These are phyloP conservation scores for Rhynchospora breviuscula DNA, from an alignment of 176 grass and related monocot species.

Conservation along the genomic window DNA sequence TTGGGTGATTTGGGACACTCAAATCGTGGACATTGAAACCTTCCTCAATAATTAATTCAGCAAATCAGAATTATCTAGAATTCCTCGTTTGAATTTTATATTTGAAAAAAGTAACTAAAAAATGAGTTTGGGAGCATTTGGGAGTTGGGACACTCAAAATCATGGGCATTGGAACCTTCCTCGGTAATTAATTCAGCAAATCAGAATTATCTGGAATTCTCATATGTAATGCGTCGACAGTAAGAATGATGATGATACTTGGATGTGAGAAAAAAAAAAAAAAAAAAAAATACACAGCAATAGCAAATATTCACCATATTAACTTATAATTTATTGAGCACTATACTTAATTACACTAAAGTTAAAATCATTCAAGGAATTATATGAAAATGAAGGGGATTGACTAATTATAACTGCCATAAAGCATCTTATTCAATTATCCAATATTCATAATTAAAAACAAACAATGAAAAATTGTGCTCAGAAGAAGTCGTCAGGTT, in stretches of 20 bases:
- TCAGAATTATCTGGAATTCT: not conserved
- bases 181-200: not conserved
- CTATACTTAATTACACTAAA: not conserved
- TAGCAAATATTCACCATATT: not conserved
- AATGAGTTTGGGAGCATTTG: too few relatives aligned
- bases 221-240: too few relatives aligned
- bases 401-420: too few relatives aligned
- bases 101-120: too few relatives aligned
- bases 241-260: not conserved
- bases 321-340: not conserved
- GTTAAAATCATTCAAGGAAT: not conserved
- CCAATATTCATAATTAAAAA: not conserved
- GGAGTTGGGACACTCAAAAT: too few relatives aligned
- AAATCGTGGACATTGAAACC: too few relatives aligned
- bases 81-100: too few relatives aligned
- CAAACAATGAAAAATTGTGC: not conserved
- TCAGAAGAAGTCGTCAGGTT: conserved; percentile 64
- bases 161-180: too few relatives aligned
- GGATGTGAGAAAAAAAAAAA: not conserved
- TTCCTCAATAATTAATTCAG: too few relatives aligned
- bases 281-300: not conserved
- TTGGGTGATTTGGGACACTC: too few relatives aligned
- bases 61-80: too few relatives aligned
- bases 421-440: not conserved
- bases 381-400: too few relatives aligned